These are phyloP conservation scores for Claviceps monticola DNA, from an alignment of 2,329 filamentous ascomycete genomes.

Conservation along the genomic window DNA sequence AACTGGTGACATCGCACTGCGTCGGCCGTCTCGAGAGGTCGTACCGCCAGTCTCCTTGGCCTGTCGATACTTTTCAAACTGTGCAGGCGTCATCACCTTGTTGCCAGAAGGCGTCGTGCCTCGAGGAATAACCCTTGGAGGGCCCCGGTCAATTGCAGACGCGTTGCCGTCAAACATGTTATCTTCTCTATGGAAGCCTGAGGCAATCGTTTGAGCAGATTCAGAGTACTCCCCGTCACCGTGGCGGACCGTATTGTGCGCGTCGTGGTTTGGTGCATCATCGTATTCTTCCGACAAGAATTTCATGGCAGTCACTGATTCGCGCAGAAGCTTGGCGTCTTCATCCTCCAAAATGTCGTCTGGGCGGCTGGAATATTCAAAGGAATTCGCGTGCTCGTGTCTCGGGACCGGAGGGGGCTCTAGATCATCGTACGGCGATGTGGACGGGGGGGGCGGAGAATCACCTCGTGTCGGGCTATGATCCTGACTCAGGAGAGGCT, in stretches of 20 bases:
- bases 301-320: constrained; percentile 35
- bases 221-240: constrained; percentile 24
- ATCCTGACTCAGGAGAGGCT: constrained; percentile 34
- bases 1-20: constrained; percentile 4
- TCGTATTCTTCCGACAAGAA: constrained; percentile 23
- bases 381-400: constrained; percentile 17
- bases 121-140: constrained; percentile 20
- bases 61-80: constrained; percentile 70
- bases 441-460: neutral
- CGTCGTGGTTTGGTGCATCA: constrained; percentile 13
- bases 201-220: constrained; percentile 14
- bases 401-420: constrained; percentile 20
- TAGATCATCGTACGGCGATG: neutral
- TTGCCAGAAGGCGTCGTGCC: constrained; percentile 33
- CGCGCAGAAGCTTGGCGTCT: constrained; percentile 37
- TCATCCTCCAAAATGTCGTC: constrained; percentile 34
- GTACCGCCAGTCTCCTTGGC: constrained; percentile 51
- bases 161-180: constrained; percentile 40
- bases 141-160: constrained; percentile 19
- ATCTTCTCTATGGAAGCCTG: constrained; percentile 31
- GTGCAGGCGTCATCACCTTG: constrained; percentile 80
- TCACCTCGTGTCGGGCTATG: constrained; percentile 35
- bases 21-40: constrained; percentile 25
- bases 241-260: constrained; percentile 18
- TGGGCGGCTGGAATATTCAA: constrained; percentile 19